Base-by-base conservation (phyloP, 345 rosid species). In the Linum usitatissimum region DNA sequence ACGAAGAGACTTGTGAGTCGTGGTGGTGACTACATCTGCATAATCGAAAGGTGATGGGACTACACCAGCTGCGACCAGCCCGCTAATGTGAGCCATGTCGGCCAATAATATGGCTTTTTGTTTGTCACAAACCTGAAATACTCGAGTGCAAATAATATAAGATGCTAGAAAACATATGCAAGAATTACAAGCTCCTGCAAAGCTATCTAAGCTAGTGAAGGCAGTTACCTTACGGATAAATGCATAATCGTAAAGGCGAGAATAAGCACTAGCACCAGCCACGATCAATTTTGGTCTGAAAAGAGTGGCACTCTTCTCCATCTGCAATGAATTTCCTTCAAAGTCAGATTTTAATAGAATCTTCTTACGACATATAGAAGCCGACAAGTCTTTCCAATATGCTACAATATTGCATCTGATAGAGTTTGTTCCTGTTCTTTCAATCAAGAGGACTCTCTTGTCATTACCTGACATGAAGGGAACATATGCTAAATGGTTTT, bases 11-110 rank as follows among this genome's bases (percentile, higher is more conserved):
- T 93, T 93, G 77, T 93, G 99, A 69, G 97, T 93, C 62, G 99
- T 93, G 69, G 99, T 93, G 28, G 99, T 93, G 23, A 93, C 97
- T 10, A 93, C 81, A 79, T 93, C 99, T 48, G 99, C 97, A 74
- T 84, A 93, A 1, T 93, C 99, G 64, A 93, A 93, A n/a, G 97
- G 99, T 38, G 99, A 93, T 61, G 99, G 97, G 72, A 93, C 78
- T 61, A 93, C 99, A 68, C 81, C 95, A 61, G 92, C 97, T 63
- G 96, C 99, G 70, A 90, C 97, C 77, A 90, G 67, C 56, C 97
- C 99, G 73, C 99, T 93, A 59, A 93, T 93, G 73, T 93, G 99
- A 57, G 99, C 99, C 97, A 93, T 93, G 78, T 93, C 99, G 42
- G 99, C 99, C 66, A 93, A 73, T 83, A 90, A 23, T 45, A 83